Evolutionary conservation across 371 early-diverging fungal species (phyloP).

Genomic region (Rhizopus arrhizus): DNA sequence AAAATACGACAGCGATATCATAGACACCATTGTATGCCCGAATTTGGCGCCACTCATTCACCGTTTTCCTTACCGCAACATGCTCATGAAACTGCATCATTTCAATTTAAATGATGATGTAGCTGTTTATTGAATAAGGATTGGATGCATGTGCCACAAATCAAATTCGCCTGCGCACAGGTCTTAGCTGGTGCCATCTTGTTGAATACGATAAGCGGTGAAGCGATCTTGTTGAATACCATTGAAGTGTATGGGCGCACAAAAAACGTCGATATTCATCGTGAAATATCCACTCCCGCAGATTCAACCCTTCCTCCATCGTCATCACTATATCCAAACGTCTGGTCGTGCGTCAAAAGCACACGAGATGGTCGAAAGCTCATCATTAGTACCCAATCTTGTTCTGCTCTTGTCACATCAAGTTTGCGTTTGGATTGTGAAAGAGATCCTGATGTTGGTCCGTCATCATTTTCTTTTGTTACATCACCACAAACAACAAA

Average conservation of each 20-base stretch:
- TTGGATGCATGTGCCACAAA: slow-evolving; percentile 18
- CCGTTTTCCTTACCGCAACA: slow-evolving; percentile 1
- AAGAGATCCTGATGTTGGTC: slow-evolving; percentile 5
- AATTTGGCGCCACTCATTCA: slow-evolving; percentile 3
- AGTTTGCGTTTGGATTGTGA: slow-evolving; percentile 13
- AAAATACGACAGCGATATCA: not conserved
- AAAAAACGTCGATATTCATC: slow-evolving; percentile 18
- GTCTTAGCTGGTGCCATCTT: slow-evolving; percentile 23
- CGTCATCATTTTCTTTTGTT: slow-evolving; percentile 1
- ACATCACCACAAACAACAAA: not conserved
- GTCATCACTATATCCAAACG: slow-evolving; percentile 4
- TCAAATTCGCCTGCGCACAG: slow-evolving; percentile 22
- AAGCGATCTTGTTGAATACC: slow-evolving; percentile 31
- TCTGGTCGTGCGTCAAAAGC: slow-evolving; percentile 10
- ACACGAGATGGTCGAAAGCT: slow-evolving; percentile 16
- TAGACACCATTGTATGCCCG: not conserved
- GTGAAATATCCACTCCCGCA: slow-evolving; percentile 1
- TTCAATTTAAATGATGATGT: slow-evolving; percentile 1
- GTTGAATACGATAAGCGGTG: slow-evolving; percentile 22
- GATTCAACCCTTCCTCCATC: slow-evolving; percentile 5
- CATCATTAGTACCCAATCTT: slow-evolving; percentile 10
- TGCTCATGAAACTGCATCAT: slow-evolving; percentile 7
- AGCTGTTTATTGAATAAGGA: slow-evolving; percentile 10
- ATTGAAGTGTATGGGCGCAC: slow-evolving; percentile 32
- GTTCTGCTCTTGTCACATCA: slow-evolving; percentile 14